Percentiles rank a stretch among this genome's conserved stretches.
Evolutionary conservation across 495 filamentous ascomycete species (phyloP).

Genomic region (Hyaloscypha hepaticicola): DNA sequence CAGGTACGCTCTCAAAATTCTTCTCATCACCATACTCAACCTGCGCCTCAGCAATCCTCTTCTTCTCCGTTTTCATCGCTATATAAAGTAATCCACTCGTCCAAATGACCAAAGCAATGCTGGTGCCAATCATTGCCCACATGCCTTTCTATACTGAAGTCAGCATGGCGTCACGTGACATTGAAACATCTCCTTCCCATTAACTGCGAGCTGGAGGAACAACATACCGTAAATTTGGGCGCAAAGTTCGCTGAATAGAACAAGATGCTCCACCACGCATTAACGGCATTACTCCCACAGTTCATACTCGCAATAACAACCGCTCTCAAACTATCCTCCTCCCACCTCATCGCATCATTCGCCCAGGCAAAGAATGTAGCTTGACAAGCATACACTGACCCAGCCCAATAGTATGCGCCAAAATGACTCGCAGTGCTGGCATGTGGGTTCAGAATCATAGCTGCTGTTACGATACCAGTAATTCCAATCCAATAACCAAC

Average conservation of each 20-base stretch:
- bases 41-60: conserved; percentile 8
- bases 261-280: conserved; percentile 63
- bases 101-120: conserved; percentile 51
- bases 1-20: background rate
- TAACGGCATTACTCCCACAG: conserved; percentile 53
- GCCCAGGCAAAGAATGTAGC: conserved; percentile 61
- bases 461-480: conserved; percentile 46
- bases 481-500: conserved; percentile 55
- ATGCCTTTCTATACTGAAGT: conserved; percentile 42
- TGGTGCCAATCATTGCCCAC: conserved; percentile 59
- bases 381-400: conserved; percentile 55
- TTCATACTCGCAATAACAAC: conserved; percentile 58
- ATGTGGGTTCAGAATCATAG: conserved; percentile 48
- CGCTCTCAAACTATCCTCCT: conserved; percentile 45
- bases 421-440: conserved; percentile 44
- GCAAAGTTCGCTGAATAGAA: conserved; percentile 61
- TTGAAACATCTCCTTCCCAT: conserved; percentile 14
- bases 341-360: conserved; percentile 53
- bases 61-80: conserved; percentile 36
- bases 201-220: background rate
- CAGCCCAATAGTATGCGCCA: conserved; percentile 54
- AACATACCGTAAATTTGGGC: conserved; percentile 52
- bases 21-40: conserved; percentile 8
- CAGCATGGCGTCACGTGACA: conserved; percentile 1
- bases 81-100: conserved; percentile 46